Conservation (phyloP, 257 asterid species). For the Cruciata laevipes region DNA sequence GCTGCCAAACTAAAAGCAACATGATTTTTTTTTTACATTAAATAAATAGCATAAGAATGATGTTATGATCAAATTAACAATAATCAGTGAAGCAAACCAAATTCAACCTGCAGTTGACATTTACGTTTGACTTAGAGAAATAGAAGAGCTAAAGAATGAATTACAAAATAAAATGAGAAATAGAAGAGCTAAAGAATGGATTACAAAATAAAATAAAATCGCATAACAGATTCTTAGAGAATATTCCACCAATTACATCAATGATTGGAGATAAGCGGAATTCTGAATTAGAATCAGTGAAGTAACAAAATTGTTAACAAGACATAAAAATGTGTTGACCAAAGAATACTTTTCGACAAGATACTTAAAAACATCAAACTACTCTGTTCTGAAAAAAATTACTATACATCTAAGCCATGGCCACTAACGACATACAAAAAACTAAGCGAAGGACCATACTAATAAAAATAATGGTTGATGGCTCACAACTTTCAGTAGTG, state of each 20-base stretch:
- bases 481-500: background rate
- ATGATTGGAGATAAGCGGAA: background rate
- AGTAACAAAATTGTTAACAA: background rate
- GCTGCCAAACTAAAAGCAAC: background rate
- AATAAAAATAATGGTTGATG: background rate
- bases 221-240: background rate
- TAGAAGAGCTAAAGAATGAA: background rate
- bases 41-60: background rate
- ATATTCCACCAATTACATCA: no score
- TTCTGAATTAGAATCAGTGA: background rate
- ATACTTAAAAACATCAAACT: background rate
- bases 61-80: background rate
- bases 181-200: background rate
- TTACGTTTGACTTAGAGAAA: background rate
- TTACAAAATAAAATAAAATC: no score
- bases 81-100: background rate
- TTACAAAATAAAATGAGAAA: no score
- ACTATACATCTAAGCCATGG: background rate
- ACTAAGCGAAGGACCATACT: background rate
- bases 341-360: conserved; percentile 6
- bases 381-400: background rate
- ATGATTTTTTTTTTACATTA: background rate
- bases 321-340: background rate
- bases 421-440: background rate
- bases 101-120: background rate